These are phyloP conservation scores for Agaricus subrufescens DNA, from an alignment of 768 basidiomycete genomes.

Conservation along the genomic window DNA sequence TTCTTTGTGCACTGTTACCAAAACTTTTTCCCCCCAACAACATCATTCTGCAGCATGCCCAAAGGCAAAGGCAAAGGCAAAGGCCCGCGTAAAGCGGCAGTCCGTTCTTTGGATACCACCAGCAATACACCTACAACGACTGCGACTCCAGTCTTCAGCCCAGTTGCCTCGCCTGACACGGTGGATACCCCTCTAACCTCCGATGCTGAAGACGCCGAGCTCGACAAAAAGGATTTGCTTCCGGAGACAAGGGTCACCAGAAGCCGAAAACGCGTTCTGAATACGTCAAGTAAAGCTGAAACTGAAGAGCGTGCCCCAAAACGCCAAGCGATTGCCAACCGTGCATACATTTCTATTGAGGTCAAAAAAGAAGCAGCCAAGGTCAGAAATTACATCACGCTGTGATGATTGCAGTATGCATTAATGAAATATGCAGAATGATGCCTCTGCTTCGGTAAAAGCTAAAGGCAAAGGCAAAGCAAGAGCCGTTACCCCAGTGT, in stretches of 20 bases:
- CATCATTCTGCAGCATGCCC: constrained; percentile 1
- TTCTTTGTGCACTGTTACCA: neutral
- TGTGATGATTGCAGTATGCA: neutral
- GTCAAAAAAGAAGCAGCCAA: constrained; percentile 20
- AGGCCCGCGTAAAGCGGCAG: neutral
- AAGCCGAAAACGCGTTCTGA: constrained; percentile 21
- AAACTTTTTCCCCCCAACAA: constrained; percentile 3
- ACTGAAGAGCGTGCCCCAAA: constrained; percentile 23
- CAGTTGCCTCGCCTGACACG: constrained; percentile 33
- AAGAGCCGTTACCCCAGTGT: constrained; percentile 18
- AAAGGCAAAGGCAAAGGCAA: neutral
- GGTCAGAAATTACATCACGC: constrained; percentile 12
- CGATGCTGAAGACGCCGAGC: constrained; percentile 23
- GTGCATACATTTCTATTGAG: constrained; percentile 30
- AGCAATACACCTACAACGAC: constrained; percentile 32
- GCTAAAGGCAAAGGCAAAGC: constrained; percentile 36
- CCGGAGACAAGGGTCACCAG: constrained; percentile 14
- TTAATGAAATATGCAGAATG: constrained; percentile 10
- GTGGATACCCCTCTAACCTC: constrained; percentile 55
- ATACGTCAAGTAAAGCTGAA: constrained; percentile 18
- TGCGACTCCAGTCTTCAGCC: constrained; percentile 49
- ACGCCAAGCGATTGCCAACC: constrained; percentile 28
- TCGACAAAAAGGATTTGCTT: constrained; percentile 14
- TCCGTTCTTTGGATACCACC: neutral
- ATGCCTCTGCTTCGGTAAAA: constrained; percentile 9